These are phyloP conservation scores for Neoscytalidium dimidiatum DNA, from an alignment of 2,329 filamentous ascomycete genomes.

Conservation along the genomic window DNA sequence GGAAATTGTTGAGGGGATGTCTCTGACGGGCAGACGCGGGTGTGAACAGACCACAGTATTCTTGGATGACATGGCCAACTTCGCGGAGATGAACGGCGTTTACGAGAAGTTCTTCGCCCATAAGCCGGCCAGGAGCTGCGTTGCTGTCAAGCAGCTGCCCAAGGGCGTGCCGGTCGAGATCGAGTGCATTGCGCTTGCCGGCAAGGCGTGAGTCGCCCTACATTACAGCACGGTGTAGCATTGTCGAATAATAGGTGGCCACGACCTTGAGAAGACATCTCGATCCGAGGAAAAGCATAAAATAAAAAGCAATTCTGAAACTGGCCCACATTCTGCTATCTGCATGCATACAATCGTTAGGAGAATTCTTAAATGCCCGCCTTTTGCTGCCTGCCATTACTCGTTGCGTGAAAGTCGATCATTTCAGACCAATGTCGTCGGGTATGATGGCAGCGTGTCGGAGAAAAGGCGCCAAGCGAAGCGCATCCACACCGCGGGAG, in stretches of 20 bases:
- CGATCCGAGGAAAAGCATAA: background rate
- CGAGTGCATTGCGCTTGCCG: slow-evolving; percentile 72
- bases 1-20: background rate
- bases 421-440: background rate
- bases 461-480: slow-evolving; percentile 10
- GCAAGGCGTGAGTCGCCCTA: slow-evolving; percentile 19
- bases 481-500: slow-evolving; percentile 3
- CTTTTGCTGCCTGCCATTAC: background rate
- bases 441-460: background rate
- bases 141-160: slow-evolving; percentile 85
- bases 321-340: background rate
- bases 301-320: background rate
- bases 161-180: slow-evolving; percentile 88
- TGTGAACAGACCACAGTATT: slow-evolving; percentile 63
- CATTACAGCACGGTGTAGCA: background rate
- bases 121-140: slow-evolving; percentile 86
- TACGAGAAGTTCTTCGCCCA: slow-evolving; percentile 81
- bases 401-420: background rate
- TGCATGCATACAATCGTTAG: background rate
- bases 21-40: background rate
- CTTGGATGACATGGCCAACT: slow-evolving; percentile 87
- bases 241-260: background rate
- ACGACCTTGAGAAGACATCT: background rate
- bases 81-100: slow-evolving; percentile 81
- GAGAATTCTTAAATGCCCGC: background rate